Conservation (phyloP, 306 rosid genomes). For the Abrus precatorius region DNA sequence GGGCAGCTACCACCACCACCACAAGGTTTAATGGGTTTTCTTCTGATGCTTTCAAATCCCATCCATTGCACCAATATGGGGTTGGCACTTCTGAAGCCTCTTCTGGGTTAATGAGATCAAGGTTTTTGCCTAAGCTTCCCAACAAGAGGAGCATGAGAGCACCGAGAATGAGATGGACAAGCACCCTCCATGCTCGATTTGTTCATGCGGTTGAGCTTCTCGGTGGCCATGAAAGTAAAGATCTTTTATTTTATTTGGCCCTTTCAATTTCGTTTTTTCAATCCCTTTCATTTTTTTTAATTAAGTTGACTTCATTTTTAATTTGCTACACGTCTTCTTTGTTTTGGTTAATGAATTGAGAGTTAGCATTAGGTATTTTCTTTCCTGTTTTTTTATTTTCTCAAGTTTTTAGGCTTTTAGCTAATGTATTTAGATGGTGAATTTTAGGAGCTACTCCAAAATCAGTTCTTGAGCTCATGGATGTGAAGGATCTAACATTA, state of each 20-base stretch:
- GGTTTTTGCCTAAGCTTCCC: constrained; percentile 77
- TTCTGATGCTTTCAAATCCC: constrained; percentile 56
- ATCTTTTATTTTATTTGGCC: background rate
- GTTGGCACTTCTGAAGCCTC: constrained; percentile 54
- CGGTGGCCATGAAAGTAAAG: constrained; percentile 91
- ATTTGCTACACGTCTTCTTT: background rate
- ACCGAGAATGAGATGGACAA: constrained; percentile 96
- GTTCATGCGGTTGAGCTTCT: constrained; percentile 97
- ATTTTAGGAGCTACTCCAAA: constrained; percentile 91
- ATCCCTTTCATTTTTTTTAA: background rate
- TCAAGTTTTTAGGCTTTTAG: background rate
- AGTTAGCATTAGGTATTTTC: background rate
- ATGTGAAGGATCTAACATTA: constrained; percentile 94
- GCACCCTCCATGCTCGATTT: constrained; percentile 88
- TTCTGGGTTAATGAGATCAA: constrained; percentile 78
- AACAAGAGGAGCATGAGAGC: constrained; percentile 91
- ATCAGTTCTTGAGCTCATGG: constrained; percentile 97
- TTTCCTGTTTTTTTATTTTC: background rate
- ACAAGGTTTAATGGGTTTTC: constrained; percentile 58
- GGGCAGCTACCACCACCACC: constrained; percentile 37
- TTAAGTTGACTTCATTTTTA: background rate
- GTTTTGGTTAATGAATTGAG: background rate
- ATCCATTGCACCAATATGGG: constrained; percentile 59
- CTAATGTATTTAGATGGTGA: constrained; percentile 47
- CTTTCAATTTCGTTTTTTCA: background rate